Percentiles rank a stretch among this genome's conserved stretches.
These are phyloP conservation scores for Mycena filopes DNA, from an alignment of 768 basidiomycete genomes.

Conservation along the genomic window DNA sequence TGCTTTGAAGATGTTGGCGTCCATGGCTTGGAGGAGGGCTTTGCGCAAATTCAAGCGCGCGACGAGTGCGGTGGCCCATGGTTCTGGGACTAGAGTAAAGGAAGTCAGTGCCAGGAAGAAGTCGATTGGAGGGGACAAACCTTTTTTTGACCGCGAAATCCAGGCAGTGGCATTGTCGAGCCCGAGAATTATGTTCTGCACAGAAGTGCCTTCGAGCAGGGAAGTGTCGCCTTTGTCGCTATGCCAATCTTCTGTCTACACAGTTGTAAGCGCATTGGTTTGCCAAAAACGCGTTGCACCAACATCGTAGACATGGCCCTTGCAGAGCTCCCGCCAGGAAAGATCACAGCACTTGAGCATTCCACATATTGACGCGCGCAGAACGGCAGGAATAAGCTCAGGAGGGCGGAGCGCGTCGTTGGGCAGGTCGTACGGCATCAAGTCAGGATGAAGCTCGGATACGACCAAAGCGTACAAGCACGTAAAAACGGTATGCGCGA, in stretches of 20 bases:
- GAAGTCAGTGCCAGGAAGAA: not conserved
- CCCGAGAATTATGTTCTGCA: constrained; percentile 59
- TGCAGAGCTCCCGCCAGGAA: constrained; percentile 83
- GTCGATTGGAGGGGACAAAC: constrained; percentile 40
- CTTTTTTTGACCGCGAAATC: constrained; percentile 59
- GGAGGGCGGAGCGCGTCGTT: constrained; percentile 61
- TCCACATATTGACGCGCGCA: constrained; percentile 74
- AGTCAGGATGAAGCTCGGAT: constrained; percentile 67
- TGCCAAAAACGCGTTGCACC: constrained; percentile 42
- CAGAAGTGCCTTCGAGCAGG: constrained; percentile 71
- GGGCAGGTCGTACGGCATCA: constrained; percentile 43
- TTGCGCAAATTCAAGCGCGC: constrained; percentile 69
- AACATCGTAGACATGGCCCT: constrained; percentile 82
- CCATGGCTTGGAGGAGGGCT: constrained; percentile 63
- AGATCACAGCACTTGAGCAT: constrained; percentile 86
- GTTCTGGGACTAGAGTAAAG: constrained; percentile 49
- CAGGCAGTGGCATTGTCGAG: constrained; percentile 73
- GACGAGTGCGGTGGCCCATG: constrained; percentile 62
- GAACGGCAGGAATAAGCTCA: constrained; percentile 73
- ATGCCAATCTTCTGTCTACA: constrained; percentile 88
- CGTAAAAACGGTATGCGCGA: constrained; percentile 90
- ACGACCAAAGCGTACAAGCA: constrained; percentile 78
- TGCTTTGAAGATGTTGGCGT: constrained; percentile 51
- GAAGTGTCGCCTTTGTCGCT: constrained; percentile 88
- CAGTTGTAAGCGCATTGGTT: constrained; percentile 23